Conservation (phyloP, 106 monocot species). For the Apostasia ramifera region DNA sequence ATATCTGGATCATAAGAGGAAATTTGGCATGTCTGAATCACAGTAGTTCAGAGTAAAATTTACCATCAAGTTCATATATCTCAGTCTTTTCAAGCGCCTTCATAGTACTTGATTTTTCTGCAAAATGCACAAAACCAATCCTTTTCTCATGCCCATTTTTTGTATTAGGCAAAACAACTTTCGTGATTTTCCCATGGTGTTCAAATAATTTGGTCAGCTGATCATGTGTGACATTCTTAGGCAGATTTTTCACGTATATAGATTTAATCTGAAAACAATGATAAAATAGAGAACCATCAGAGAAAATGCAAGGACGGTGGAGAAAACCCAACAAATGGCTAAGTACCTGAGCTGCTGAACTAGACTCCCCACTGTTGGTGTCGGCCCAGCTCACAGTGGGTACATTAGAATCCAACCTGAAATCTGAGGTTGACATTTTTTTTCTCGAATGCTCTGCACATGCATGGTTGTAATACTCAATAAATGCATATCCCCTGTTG, state of each 20-base stretch:
- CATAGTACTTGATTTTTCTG: constrained; percentile 64
- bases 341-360: constrained; percentile 62
- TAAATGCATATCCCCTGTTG: constrained; percentile 82
- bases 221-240: constrained; percentile 69
- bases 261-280: constrained; percentile 61
- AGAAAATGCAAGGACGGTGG: not conserved
- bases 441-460: constrained; percentile 92
- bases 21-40: not conserved
- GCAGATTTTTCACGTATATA: constrained; percentile 91
- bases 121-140: constrained; percentile 95
- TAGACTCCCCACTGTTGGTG: constrained; percentile 55
- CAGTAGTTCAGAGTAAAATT: not conserved
- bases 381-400: constrained; percentile 98
- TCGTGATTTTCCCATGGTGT: constrained; percentile 76
- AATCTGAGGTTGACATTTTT: constrained; percentile 68
- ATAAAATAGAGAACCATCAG: not conserved
- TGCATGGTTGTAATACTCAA: constrained; percentile 93
- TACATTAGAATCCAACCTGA: constrained; percentile 74
- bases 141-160: constrained; percentile 84
- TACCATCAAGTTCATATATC: constrained; percentile 90
- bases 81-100: constrained; percentile 80
- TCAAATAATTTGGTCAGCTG: constrained; percentile 78
- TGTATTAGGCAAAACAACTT: constrained; percentile 74
- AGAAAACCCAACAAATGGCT: not conserved
- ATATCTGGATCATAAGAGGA: not conserved